phyloP scores from a whole-genome alignment of 345 rosid genomes.

The Eucalyptus cladocalyx region DNA sequence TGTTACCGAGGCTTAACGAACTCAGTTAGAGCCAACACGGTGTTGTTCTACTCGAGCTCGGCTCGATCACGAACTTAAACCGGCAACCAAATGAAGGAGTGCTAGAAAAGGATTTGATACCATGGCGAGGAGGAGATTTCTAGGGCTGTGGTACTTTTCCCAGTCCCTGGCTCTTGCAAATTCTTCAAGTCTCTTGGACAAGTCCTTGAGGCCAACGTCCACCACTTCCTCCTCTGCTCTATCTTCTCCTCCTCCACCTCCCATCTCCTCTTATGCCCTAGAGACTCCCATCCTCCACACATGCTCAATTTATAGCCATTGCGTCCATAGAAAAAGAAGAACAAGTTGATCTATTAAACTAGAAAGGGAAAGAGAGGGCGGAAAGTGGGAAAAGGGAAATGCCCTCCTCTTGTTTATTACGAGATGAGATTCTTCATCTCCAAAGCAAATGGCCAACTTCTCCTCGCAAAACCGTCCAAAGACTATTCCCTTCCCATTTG shows the following conservation, averaged over 20 bases:
- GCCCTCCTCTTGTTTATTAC: neutral
- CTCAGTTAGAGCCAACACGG: neutral
- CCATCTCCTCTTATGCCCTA: neutral
- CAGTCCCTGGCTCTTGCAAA: constrained; percentile 82
- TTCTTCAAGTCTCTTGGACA: constrained; percentile 54
- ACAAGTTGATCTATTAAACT: neutral
- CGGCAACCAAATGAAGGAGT: neutral
- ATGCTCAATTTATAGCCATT: neutral
- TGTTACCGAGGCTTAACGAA: neutral
- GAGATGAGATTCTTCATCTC: neutral
- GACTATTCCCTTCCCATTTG: neutral
- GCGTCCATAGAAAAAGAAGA: neutral
- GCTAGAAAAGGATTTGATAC: constrained; percentile 11
- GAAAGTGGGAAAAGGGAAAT: neutral
- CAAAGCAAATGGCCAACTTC: neutral
- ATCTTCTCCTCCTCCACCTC: neutral
- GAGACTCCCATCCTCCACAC: neutral
- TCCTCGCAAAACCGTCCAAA: neutral
- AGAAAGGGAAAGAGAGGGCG: neutral
- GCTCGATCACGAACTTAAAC: neutral
- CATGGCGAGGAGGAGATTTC: constrained; percentile 84
- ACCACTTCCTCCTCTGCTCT: constrained; percentile 6
- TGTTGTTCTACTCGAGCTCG: neutral
- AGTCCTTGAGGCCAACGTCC: constrained; percentile 49
- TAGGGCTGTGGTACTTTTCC: constrained; percentile 88